These are phyloP conservation scores for Pezicula radicicola DNA, from an alignment of 2,329 filamentous ascomycete genomes.

Conservation along the genomic window DNA sequence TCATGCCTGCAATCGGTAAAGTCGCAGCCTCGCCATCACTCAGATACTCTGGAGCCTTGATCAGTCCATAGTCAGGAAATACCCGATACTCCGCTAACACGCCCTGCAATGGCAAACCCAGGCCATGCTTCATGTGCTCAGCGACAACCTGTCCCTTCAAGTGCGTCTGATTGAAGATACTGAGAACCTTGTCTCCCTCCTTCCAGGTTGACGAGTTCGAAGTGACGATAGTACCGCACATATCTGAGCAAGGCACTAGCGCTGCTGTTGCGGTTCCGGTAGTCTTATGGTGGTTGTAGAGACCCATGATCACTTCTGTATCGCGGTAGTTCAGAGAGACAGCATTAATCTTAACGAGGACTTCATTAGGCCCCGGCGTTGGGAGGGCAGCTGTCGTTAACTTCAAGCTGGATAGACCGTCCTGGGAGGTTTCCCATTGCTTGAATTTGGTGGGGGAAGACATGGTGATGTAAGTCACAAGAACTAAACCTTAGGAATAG, in stretches of 20 bases:
- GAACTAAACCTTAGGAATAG: background rate
- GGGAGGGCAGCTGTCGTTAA: slow-evolving; percentile 43
- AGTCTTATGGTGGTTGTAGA: slow-evolving; percentile 63
- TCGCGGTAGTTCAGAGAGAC: slow-evolving; percentile 26
- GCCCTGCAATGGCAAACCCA: slow-evolving; percentile 58
- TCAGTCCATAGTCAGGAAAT: slow-evolving; percentile 53
- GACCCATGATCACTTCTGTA: slow-evolving; percentile 44
- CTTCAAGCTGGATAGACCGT: slow-evolving; percentile 52
- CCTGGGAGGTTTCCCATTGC: slow-evolving; percentile 53
- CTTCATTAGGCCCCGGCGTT: slow-evolving; percentile 44
- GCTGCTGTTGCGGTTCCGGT: slow-evolving; percentile 32
- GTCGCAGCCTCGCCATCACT: slow-evolving; percentile 57
- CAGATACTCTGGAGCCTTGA: slow-evolving; percentile 54
- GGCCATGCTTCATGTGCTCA: slow-evolving; percentile 40
- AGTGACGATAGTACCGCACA: slow-evolving; percentile 59
- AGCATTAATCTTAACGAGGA: slow-evolving; percentile 25
- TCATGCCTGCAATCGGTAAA: slow-evolving; percentile 58
- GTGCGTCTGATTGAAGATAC: slow-evolving; percentile 58
- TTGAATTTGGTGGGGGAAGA: slow-evolving; percentile 24
- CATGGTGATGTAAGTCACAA: slow-evolving; percentile 10
- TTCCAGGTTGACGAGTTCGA: slow-evolving; percentile 44
- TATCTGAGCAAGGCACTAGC: slow-evolving; percentile 67
- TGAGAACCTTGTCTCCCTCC: slow-evolving; percentile 62
- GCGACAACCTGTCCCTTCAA: slow-evolving; percentile 19
- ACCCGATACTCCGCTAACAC: slow-evolving; percentile 57